Evolutionary conservation across 495 filamentous ascomycete species (phyloP).

Genomic region (Neurospora sp.): DNA sequence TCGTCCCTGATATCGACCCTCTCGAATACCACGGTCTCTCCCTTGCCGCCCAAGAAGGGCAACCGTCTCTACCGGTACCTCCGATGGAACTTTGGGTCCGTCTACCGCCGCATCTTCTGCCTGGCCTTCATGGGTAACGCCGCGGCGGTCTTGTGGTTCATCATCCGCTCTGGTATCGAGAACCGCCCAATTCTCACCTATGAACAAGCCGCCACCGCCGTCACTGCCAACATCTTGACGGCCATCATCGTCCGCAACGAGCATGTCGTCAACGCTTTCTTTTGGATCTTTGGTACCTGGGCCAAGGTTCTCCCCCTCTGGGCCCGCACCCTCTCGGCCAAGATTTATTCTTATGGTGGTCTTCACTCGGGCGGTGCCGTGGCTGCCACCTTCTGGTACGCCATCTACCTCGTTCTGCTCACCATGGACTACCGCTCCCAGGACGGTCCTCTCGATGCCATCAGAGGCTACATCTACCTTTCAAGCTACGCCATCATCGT

Average conservation of each 20-base stretch:
- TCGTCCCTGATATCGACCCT: constrained; percentile 3
- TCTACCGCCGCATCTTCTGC: constrained; percentile 28
- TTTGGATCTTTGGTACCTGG: constrained; percentile 44
- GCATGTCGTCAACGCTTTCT: constrained; percentile 63
- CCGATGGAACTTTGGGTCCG: constrained; percentile 26
- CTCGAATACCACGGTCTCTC: constrained; percentile 9
- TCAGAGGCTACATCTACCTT: constrained; percentile 38
- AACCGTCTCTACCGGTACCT: constrained; percentile 21
- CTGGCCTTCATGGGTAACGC: constrained; percentile 23
- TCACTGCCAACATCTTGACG: constrained; percentile 38
- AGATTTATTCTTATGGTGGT: constrained; percentile 70
- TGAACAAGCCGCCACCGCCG: constrained; percentile 24
- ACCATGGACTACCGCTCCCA: constrained; percentile 35
- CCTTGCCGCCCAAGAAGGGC: constrained; percentile 21
- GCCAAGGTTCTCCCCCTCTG: constrained; percentile 52
- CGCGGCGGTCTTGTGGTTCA: constrained; percentile 12
- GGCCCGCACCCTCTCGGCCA: constrained; percentile 55
- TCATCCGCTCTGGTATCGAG: not conserved
- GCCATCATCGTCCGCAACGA: constrained; percentile 59
- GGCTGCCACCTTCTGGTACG: constrained; percentile 60
- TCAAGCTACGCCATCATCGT: constrained; percentile 33
- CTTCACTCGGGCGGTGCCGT: constrained; percentile 65
- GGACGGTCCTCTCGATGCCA: constrained; percentile 22
- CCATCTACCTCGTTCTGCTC: constrained; percentile 33
- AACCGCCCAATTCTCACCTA: constrained; percentile 11